A percentile compares a stretch with the other conserved stretches of the same genome.
Conservation (phyloP, 2,329 filamentous ascomycete genomes). For the Zymoseptoria pseudotritici region DNA sequence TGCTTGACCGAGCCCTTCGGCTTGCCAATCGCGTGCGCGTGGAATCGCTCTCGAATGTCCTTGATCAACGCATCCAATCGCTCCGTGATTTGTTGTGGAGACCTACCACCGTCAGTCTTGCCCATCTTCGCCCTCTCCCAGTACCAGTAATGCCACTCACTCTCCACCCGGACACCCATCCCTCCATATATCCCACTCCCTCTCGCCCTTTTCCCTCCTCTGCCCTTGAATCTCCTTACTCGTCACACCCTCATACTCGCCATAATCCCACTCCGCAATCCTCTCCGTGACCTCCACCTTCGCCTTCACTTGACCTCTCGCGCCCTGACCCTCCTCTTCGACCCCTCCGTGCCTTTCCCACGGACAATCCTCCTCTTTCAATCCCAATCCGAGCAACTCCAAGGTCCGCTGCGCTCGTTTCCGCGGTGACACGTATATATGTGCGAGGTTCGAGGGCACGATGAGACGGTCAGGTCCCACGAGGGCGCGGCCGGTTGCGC, state of each 20-base stretch:
- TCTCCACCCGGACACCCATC: constrained; percentile 76
- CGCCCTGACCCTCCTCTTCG: constrained; percentile 19
- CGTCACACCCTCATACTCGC: constrained; percentile 53
- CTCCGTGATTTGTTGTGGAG: constrained; percentile 62
- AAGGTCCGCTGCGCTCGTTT: constrained; percentile 81
- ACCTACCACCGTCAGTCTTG: constrained; percentile 37
- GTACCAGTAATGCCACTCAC: constrained; percentile 27
- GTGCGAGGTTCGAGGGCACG: constrained; percentile 69
- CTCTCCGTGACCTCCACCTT: constrained; percentile 44
- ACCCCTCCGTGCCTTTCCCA: constrained; percentile 45
- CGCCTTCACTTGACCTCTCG: constrained; percentile 27
- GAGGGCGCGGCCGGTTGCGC: constrained; percentile 67
- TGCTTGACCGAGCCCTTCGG: constrained; percentile 28
- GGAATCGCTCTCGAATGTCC: constrained; percentile 56
- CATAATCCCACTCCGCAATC: constrained; percentile 57
- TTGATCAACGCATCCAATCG: constrained; percentile 69
- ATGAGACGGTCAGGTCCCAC: constrained; percentile 80
- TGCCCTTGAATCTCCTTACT: constrained; percentile 43
- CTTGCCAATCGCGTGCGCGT: constrained; percentile 46
- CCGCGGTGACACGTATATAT: constrained; percentile 89
- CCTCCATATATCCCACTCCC: constrained; percentile 77
- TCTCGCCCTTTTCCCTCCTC: constrained; percentile 41
- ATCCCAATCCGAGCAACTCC: constrained; percentile 72
- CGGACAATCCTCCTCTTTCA: constrained; percentile 52
- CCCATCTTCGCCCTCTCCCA: background rate